Percentiles rank a stretch among this genome's conserved stretches.
phyloP scores from a whole-genome alignment of 2,329 filamentous ascomycete species.

The Ascochyta fabae region DNA sequence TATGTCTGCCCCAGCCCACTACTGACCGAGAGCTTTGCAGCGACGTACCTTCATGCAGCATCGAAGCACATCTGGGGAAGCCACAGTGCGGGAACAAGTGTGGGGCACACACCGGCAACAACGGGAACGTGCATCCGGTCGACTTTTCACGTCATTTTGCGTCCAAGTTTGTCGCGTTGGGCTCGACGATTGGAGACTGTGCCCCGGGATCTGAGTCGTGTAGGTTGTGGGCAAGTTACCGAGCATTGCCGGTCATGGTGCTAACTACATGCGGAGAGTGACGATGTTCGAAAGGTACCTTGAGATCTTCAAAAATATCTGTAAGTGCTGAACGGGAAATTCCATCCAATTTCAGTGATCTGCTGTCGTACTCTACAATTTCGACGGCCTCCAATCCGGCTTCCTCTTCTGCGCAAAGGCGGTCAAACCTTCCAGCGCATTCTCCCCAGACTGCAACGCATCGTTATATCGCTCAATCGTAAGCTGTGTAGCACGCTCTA shows the following conservation, averaged over 20 bases:
- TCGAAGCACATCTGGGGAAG: conserved; percentile 10
- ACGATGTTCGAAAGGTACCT: background rate
- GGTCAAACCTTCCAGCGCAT: conserved; percentile 57
- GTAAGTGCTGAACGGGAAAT: background rate
- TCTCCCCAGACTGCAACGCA: conserved; percentile 53
- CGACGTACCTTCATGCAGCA: conserved; percentile 5
- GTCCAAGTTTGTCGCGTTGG: conserved; percentile 2
- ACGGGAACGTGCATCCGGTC: conserved; percentile 6
- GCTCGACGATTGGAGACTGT: background rate
- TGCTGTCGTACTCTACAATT: conserved; percentile 46
- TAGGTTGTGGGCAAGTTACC: conserved; percentile 11
- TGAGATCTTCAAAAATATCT: background rate
- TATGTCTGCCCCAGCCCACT: conserved; percentile 10
- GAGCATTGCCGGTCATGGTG: conserved; percentile 15
- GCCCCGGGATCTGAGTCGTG: background rate
- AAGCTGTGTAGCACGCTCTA: conserved; percentile 50
- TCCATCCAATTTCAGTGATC: background rate
- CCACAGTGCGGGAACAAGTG: conserved; percentile 37
- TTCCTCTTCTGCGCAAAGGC: conserved; percentile 61
- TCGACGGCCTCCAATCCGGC: conserved; percentile 58
- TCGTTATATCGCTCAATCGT: conserved; percentile 53
- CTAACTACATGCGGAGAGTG: conserved; percentile 6
- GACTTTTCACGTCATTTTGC: background rate
- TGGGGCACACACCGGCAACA: conserved; percentile 13
- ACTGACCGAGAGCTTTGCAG: background rate